A percentile compares a stretch with the other conserved stretches of the same genome.
phyloP scores from a whole-genome alignment of 495 filamentous ascomycete genomes.

The Hypoxylon trugodes region DNA sequence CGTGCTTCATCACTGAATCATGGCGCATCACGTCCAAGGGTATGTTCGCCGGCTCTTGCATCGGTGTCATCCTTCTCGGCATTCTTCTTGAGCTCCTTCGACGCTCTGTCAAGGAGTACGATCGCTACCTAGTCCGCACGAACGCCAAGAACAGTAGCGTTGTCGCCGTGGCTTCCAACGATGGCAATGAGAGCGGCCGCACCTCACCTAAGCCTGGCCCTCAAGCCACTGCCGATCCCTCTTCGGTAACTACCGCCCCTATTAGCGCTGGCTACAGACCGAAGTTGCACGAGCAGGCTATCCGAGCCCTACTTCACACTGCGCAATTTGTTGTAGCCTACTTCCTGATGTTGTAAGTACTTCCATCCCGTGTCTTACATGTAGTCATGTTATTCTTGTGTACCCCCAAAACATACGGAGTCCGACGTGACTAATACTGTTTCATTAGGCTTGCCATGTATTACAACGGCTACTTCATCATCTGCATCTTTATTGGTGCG shows the following conservation, averaged over 20 bases:
- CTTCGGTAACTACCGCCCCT: not conserved
- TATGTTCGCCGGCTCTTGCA: slow-evolving; percentile 75
- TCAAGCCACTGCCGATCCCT: not conserved
- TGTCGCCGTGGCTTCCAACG: slow-evolving; percentile 34
- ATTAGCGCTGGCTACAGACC: slow-evolving; percentile 50
- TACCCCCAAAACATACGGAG: not conserved
- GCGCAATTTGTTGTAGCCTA: slow-evolving; percentile 74
- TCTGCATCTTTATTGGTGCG: slow-evolving; percentile 69
- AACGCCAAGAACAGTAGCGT: slow-evolving; percentile 31
- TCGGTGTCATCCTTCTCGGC: slow-evolving; percentile 63
- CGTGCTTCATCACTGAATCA: slow-evolving; percentile 69
- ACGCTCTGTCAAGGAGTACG: slow-evolving; percentile 67
- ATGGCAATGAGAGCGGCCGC: slow-evolving; percentile 1
- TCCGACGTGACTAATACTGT: not conserved
- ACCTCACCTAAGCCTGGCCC: not conserved
- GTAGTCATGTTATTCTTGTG: not conserved
- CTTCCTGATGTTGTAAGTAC: slow-evolving; percentile 66
- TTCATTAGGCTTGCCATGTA: slow-evolving; percentile 57
- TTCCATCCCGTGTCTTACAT: slow-evolving; percentile 1
- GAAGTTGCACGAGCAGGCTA: slow-evolving; percentile 61
- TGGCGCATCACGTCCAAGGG: slow-evolving; percentile 69
- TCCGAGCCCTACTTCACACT: slow-evolving; percentile 69
- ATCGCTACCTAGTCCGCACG: slow-evolving; percentile 63
- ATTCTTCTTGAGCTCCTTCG: slow-evolving; percentile 61
- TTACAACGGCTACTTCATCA: slow-evolving; percentile 69